A percentile compares a stretch with the other conserved stretches of the same genome.
phyloP scores from a whole-genome alignment of 2,329 filamentous ascomycete species.

The Fusarium subtropicale region DNA sequence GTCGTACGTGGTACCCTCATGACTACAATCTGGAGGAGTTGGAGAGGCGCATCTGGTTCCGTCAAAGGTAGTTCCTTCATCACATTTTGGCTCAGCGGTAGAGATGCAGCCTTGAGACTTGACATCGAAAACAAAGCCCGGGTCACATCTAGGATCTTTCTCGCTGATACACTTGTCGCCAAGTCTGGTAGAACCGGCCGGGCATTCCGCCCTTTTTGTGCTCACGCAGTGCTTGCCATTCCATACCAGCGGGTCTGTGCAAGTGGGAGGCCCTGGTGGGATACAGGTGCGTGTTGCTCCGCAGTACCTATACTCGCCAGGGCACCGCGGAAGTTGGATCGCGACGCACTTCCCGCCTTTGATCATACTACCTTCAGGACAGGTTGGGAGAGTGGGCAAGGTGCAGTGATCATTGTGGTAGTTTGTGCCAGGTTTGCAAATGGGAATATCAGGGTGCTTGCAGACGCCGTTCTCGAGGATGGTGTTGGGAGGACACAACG shows the following conservation, averaged over 20 bases:
- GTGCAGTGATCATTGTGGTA: background rate
- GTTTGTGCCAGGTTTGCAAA: background rate
- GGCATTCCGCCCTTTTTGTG: background rate
- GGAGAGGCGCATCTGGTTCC: background rate
- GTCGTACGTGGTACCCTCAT: background rate
- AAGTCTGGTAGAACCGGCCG: background rate
- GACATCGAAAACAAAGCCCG: background rate
- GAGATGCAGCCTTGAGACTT: background rate
- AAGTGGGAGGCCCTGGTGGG: background rate
- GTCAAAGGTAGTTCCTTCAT: background rate
- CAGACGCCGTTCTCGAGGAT: background rate
- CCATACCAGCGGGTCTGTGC: background rate
- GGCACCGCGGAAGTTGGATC: background rate
- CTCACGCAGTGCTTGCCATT: background rate
- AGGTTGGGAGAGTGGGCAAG: background rate
- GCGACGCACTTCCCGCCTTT: background rate
- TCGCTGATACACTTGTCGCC: background rate
- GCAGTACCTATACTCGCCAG: background rate
- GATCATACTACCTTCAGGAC: background rate
- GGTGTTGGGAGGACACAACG: background rate
- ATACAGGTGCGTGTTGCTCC: background rate
- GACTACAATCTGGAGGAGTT: background rate
- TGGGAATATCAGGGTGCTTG: background rate
- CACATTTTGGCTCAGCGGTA: background rate
- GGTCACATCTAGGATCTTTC: background rate